phyloP scores from a whole-genome alignment of 805 yeast species.

The Wickerhamomyces rabaulensis region DNA sequence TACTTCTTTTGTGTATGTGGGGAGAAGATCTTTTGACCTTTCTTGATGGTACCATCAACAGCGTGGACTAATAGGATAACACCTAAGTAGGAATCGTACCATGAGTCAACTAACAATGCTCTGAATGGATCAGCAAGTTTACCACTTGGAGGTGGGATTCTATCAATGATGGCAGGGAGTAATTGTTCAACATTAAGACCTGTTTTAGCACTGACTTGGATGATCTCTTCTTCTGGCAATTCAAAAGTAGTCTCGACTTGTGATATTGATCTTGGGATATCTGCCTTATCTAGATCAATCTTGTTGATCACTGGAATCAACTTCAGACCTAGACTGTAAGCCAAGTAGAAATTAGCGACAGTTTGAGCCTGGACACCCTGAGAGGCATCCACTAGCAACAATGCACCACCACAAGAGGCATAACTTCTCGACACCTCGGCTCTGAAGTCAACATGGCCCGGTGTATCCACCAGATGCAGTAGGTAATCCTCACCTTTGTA shows the following conservation, averaged over 20 bases:
- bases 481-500: conserved; percentile 67
- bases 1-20: conserved; percentile 73
- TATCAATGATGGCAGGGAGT: conserved; percentile 76
- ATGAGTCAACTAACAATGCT: conserved; percentile 88
- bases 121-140: conserved; percentile 46
- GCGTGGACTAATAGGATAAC: conserved; percentile 81
- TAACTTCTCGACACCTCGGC: conserved; percentile 91
- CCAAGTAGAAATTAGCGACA: conserved; percentile 92
- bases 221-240: conserved; percentile 63
- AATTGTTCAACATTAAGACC: conserved; percentile 74
- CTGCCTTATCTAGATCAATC: conserved; percentile 85
- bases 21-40: conserved; percentile 71
- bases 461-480: conserved; percentile 90
- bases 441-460: conserved; percentile 96
- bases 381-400: conserved; percentile 85
- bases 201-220: conserved; percentile 88
- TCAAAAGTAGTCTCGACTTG: conserved; percentile 87
- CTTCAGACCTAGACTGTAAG: conserved; percentile 76
- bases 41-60: conserved; percentile 74
- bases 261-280: conserved; percentile 71
- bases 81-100: conserved; percentile 94
- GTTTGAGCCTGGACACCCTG: conserved; percentile 98
- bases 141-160: conserved; percentile 78
- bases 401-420: conserved; percentile 95
- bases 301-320: conserved; percentile 88